Conservation (phyloP, 2,329 filamentous ascomycete genomes). For the Pseudogymnoascus sp. region DNA sequence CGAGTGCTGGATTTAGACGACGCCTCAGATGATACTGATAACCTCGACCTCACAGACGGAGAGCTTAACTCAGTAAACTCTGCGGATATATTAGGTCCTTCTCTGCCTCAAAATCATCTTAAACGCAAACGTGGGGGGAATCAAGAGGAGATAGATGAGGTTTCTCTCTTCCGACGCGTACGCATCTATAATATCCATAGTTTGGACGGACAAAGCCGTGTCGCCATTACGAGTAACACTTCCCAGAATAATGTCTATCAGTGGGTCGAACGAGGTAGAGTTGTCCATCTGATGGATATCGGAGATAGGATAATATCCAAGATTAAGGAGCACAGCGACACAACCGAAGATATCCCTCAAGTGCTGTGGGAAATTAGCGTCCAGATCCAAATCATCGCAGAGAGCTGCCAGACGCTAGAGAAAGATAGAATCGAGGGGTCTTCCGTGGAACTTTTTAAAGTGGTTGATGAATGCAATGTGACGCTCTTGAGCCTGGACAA, state of each 20-base stretch:
- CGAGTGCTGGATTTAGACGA: background rate
- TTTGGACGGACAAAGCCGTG: background rate
- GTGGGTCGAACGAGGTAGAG: too few species aligned
- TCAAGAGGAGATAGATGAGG: background rate
- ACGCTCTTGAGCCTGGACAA: background rate
- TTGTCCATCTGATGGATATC: background rate
- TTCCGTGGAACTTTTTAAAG: background rate
- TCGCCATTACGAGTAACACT: background rate
- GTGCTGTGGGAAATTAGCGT: background rate
- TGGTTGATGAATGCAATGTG: background rate
- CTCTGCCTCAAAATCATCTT: background rate
- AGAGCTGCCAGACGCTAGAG: background rate
- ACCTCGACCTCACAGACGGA: background rate
- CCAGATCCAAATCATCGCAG: background rate
- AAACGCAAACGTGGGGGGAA: background rate
- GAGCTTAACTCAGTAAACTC: background rate
- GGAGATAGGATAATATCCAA: background rate
- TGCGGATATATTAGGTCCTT: background rate
- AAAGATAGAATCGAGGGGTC: background rate
- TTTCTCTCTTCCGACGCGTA: background rate
- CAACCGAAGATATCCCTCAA: background rate
- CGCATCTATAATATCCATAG: background rate
- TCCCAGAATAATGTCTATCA: too few species aligned
- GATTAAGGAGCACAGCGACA: background rate
- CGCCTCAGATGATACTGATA: too few species aligned